Evolutionary conservation across 202 grass and related monocot genomes (phyloP).

Genomic region (Elaeis oleifera): DNA sequence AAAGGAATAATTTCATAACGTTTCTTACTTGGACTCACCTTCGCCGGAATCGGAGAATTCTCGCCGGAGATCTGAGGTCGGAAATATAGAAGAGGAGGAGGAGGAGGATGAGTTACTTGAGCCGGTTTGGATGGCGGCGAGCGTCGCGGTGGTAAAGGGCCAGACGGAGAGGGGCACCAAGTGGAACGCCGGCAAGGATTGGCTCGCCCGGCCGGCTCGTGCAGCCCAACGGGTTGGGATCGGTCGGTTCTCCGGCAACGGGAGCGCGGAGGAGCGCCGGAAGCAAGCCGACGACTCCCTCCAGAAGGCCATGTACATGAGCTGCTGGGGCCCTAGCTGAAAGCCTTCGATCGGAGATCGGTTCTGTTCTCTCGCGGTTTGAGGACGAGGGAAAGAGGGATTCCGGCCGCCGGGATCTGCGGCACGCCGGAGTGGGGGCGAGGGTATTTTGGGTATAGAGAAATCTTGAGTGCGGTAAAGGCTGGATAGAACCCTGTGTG

Average conservation of each 20-base stretch:
- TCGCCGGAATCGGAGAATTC: too few species aligned
- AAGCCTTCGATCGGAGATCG: background rate
- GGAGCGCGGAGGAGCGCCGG: conserved; percentile 25
- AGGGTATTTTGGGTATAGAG: too few species aligned
- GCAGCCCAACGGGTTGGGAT: conserved; percentile 27
- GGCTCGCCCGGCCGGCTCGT: conserved; percentile 36
- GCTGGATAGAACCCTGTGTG: too few species aligned
- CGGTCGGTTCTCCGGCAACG: conserved; percentile 24
- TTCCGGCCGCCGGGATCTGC: too few species aligned
- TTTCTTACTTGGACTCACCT: too few species aligned
- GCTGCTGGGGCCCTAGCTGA: conserved; percentile 72
- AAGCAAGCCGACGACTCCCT: conserved; percentile 64
- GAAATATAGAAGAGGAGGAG: too few species aligned
- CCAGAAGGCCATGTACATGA: conserved; percentile 71
- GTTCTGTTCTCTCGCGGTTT: too few species aligned
- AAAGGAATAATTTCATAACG: too few species aligned
- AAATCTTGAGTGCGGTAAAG: too few species aligned
- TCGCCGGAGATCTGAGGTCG: too few species aligned
- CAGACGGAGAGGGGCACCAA: conserved; percentile 33
- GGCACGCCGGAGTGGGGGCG: too few species aligned
- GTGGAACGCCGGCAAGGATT: conserved; percentile 16
- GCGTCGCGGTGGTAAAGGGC: conserved; percentile 46
- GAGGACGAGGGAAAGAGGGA: too few species aligned
- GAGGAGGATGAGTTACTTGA: conserved; percentile 39
- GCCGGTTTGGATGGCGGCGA: conserved; percentile 58